A percentile compares a stretch with the other conserved stretches of the same genome.
These are phyloP conservation scores for Lactarius trivialis DNA, from an alignment of 768 basidiomycete species.

Conservation along the genomic window DNA sequence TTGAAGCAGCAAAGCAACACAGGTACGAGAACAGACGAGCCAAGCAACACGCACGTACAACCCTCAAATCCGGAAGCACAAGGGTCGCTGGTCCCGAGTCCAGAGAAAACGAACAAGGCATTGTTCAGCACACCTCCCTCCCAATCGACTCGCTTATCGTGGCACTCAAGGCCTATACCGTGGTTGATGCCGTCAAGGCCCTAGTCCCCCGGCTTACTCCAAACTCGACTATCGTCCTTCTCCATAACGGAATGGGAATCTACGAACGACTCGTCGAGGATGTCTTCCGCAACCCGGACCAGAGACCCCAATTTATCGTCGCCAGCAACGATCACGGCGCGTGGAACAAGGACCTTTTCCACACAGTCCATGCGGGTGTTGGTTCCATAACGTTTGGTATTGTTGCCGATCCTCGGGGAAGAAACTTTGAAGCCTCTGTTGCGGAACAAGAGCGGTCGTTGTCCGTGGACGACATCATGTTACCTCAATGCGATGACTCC, in stretches of 20 bases:
- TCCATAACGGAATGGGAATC: constrained; percentile 93
- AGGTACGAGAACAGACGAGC: constrained; percentile 2
- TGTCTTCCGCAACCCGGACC: constrained; percentile 64
- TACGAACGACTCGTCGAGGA: constrained; percentile 66
- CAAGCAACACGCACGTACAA: neutral
- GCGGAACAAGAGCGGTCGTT: constrained; percentile 36
- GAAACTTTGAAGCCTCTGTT: constrained; percentile 56
- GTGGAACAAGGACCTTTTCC: constrained; percentile 44
- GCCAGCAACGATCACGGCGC: constrained; percentile 79
- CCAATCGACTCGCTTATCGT: constrained; percentile 75
- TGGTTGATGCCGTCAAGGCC: constrained; percentile 46
- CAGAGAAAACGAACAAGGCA: neutral
- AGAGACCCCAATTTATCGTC: constrained; percentile 81
- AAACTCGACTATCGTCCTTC: constrained; percentile 78
- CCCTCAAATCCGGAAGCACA: neutral
- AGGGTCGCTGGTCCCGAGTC: neutral
- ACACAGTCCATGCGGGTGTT: constrained; percentile 63
- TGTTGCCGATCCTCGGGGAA: constrained; percentile 56
- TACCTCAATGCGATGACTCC: constrained; percentile 29
- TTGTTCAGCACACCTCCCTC: neutral
- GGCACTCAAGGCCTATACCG: constrained; percentile 70
- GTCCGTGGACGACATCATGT: constrained; percentile 47
- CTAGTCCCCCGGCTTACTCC: constrained; percentile 59
- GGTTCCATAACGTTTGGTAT: constrained; percentile 77
- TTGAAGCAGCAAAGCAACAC: constrained; percentile 25